phyloP scores from a whole-genome alignment of 2,329 filamentous ascomycete genomes.

The Neofusicoccum sp. region DNA sequence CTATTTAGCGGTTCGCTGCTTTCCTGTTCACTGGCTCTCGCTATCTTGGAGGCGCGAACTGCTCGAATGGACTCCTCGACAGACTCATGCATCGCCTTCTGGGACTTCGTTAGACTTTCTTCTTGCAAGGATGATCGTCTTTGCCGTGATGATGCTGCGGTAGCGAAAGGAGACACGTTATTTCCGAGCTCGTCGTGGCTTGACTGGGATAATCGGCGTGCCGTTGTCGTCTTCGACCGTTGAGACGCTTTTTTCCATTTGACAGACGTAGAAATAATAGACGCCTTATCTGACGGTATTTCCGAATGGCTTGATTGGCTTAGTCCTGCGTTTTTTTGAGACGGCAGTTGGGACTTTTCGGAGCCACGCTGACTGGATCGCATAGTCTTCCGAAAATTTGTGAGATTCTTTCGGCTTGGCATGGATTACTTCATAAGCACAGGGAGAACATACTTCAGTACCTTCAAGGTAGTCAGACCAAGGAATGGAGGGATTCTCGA shows the following conservation, averaged over 20 bases:
- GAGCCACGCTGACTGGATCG: not conserved
- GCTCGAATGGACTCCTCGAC: constrained; percentile 17
- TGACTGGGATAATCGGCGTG: not conserved
- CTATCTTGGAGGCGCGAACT: constrained; percentile 1
- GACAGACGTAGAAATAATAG: not conserved
- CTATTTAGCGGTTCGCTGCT: constrained; percentile 23
- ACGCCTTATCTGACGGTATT: not conserved
- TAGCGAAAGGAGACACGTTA: constrained; percentile 27
- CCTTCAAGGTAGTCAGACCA: constrained; percentile 37
- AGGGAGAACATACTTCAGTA: not conserved
- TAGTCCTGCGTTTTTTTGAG: not conserved
- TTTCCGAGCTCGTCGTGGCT: constrained; percentile 1
- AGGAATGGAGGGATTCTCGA: constrained; percentile 35
- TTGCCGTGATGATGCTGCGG: not conserved
- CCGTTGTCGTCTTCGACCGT: not conserved
- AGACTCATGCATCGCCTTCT: constrained; percentile 22
- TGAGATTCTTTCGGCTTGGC: not conserved
- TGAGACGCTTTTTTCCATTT: not conserved
- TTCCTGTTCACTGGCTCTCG: constrained; percentile 6
- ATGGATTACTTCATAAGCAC: not conserved
- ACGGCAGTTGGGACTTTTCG: not conserved
- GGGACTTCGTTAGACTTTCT: not conserved
- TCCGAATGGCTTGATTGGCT: not conserved
- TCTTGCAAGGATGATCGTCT: not conserved
- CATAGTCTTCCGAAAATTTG: not conserved